Percentiles rank a stretch among this genome's conserved stretches.
Evolutionary conservation across 2,329 filamentous ascomycete species (phyloP).

Genomic region (Calonectria multiphialidica): DNA sequence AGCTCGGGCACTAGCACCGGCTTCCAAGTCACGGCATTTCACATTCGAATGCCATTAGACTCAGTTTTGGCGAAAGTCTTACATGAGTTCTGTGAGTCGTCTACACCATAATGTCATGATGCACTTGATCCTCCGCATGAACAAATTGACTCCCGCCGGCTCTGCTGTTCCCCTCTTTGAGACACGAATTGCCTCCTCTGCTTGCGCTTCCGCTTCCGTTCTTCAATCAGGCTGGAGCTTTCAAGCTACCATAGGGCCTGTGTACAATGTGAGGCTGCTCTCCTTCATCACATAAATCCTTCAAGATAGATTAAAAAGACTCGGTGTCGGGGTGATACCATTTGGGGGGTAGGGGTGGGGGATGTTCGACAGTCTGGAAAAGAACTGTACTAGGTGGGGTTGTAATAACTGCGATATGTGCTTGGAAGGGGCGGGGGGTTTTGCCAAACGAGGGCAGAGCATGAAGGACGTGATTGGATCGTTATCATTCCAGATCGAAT

Average conservation of each 20-base stretch:
- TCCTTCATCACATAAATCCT: conserved; percentile 50
- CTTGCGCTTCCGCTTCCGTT: conserved; percentile 38
- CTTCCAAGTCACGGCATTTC: conserved; percentile 34
- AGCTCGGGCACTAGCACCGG: conserved; percentile 44
- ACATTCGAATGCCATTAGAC: conserved; percentile 34
- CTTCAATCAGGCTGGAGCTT: conserved; percentile 69
- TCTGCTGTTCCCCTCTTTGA: conserved; percentile 34
- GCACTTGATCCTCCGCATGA: conserved; percentile 35
- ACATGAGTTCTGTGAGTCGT: conserved; percentile 36
- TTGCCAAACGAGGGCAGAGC: conserved; percentile 21
- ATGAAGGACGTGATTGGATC: conserved; percentile 9
- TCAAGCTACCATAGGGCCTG: conserved; percentile 73
- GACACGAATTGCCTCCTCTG: conserved; percentile 35
- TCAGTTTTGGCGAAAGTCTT: conserved; percentile 36
- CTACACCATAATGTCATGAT: conserved; percentile 42
- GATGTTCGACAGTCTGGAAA: conserved; percentile 40
- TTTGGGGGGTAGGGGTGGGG: conserved; percentile 35
- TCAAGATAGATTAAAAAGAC: conserved; percentile 53
- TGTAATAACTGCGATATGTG: conserved; percentile 41
- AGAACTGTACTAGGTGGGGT: conserved; percentile 39
- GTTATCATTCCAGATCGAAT: background rate
- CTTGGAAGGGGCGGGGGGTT: conserved; percentile 30
- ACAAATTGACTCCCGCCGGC: conserved; percentile 35
- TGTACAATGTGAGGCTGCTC: conserved; percentile 45
- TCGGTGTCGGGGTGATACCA: conserved; percentile 49